Evolutionary conservation across 371 early-diverging fungal species (phyloP), one percentile per base, ranked within the genome.

Genomic region (Mortierella sp.): DNA sequence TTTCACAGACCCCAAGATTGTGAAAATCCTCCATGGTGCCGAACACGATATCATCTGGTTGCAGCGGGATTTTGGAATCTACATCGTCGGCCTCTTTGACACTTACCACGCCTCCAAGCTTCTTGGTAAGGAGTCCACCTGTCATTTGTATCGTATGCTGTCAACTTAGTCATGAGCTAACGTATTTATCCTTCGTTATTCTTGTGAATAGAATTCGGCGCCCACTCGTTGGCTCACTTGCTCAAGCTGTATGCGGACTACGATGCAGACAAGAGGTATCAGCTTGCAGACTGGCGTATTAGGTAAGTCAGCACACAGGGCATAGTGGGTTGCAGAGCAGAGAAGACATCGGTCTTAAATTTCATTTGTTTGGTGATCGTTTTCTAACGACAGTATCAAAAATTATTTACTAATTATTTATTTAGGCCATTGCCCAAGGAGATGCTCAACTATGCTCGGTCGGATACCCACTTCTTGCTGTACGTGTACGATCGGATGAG

Each of bases 261-360:
- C n/a, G 90, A 92, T 52, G 93, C 97, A 0, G 96, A 99, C 86
- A 99, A 99, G 78, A 89, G 91, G 79, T 98, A 95, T 81, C 99
- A 99, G 88, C 85, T 96, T 77, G 99, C 99, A 11, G 99, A 99
- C 86, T 99, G 99, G 99, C 89, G 99, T 72, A 94, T 98, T 58
- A 84, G 95, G 93, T 93, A 85, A 40, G 61, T 47, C 29, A 34
- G 37, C n/a, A 66, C 68, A 52, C 8, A 77, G 26, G 11, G 13
- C 44, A 24, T 26, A 10, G 31, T 1, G 16, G 22, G 44, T 3
- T 45, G 26, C 37, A 13, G 34, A 4, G 61, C 26, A 34, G 13
- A 37, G 34, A 6, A 16, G 26, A 40, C 34, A 48, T 37, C 29
- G 14, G 41, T 45, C 44, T 24, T 3, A 48, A 13, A 19, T 1